Evolutionary conservation across 1,284 basidiomycete genomes (phyloP).

Genomic region (Leccinum pachyderme): DNA sequence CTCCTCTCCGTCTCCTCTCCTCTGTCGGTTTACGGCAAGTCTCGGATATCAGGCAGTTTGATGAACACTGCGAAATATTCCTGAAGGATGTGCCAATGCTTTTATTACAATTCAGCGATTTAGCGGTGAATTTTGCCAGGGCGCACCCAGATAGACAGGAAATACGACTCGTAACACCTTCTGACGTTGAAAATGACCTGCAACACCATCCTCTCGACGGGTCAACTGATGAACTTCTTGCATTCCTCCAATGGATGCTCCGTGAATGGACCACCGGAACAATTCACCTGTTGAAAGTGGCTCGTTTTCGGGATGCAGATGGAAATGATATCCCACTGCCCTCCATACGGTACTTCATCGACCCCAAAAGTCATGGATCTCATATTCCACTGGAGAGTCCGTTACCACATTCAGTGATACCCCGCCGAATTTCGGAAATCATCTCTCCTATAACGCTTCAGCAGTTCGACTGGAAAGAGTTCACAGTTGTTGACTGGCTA

Average conservation of each 20-base stretch:
- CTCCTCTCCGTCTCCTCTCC: conserved; percentile 72
- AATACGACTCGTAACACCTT: conserved; percentile 71
- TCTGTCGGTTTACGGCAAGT: conserved; percentile 72
- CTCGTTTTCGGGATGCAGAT: conserved; percentile 47
- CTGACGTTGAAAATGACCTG: conserved; percentile 82
- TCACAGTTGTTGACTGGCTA: conserved; percentile 77
- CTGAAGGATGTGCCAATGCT: conserved; percentile 78
- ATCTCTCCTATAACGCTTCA: conserved; percentile 54
- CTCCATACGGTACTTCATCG: conserved; percentile 71
- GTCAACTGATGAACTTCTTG: conserved; percentile 64
- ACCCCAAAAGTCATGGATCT: conserved; percentile 29
- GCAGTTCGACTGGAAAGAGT: conserved; percentile 77
- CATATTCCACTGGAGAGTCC: conserved; percentile 58
- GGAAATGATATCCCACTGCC: conserved; percentile 44
- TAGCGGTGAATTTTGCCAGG: conserved; percentile 61
- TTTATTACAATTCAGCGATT: conserved; percentile 56
- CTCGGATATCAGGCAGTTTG: conserved; percentile 72
- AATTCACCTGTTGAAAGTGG: conserved; percentile 55
- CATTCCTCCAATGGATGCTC: conserved; percentile 78
- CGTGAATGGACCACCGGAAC: conserved; percentile 39
- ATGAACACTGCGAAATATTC: conserved; percentile 70
- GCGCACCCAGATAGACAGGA: conserved; percentile 62
- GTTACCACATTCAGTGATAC: conserved; percentile 74
- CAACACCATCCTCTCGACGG: conserved; percentile 59
- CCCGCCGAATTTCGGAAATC: conserved; percentile 59